Percentiles rank a stretch among this genome's conserved stretches.
phyloP scores from a whole-genome alignment of 805 yeast genomes.

The Candida vartiovaarae region DNA sequence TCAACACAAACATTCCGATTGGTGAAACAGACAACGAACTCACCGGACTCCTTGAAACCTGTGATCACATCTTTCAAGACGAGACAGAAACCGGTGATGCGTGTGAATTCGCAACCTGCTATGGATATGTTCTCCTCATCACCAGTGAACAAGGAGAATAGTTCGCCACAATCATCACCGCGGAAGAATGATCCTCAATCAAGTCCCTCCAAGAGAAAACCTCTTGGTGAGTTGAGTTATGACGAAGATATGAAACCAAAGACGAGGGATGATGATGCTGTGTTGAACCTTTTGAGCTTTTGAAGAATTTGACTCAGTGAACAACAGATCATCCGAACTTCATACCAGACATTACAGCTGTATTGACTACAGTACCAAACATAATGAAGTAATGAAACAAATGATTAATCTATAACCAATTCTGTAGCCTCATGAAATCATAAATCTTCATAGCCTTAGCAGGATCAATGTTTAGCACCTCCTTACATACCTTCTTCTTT shows the following conservation, averaged over 20 bases:
- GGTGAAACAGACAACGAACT: slow-evolving; percentile 1
- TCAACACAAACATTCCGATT: slow-evolving; percentile 20
- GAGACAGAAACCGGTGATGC: slow-evolving; percentile 13
- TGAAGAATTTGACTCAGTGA: slow-evolving; percentile 4
- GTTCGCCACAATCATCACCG: slow-evolving; percentile 7
- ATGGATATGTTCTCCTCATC: slow-evolving; percentile 2
- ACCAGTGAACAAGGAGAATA: slow-evolving; percentile 6
- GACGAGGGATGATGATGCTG: slow-evolving; percentile 10
- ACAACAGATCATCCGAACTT: too few relatives aligned
- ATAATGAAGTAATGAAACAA: background rate
- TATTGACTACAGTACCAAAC: background rate
- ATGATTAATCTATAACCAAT: slow-evolving; percentile 49
- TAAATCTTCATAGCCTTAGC: slow-evolving; percentile 80
- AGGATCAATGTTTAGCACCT: slow-evolving; percentile 76
- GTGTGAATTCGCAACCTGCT: slow-evolving; percentile 16
- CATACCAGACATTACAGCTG: too few relatives aligned
- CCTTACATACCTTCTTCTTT: slow-evolving; percentile 82
- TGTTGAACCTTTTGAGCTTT: slow-evolving; percentile 12
- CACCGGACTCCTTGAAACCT: slow-evolving; percentile 5
- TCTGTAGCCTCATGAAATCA: slow-evolving; percentile 88
- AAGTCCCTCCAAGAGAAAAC: slow-evolving; percentile 6
- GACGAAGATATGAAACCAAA: slow-evolving; percentile 5
- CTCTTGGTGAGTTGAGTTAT: slow-evolving; percentile 11
- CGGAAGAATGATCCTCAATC: background rate
- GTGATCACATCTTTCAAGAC: background rate